Evolutionary conservation across 1,139 yeast genomes (phyloP).

Genomic region (Sugiyamaella castrensis): DNA sequence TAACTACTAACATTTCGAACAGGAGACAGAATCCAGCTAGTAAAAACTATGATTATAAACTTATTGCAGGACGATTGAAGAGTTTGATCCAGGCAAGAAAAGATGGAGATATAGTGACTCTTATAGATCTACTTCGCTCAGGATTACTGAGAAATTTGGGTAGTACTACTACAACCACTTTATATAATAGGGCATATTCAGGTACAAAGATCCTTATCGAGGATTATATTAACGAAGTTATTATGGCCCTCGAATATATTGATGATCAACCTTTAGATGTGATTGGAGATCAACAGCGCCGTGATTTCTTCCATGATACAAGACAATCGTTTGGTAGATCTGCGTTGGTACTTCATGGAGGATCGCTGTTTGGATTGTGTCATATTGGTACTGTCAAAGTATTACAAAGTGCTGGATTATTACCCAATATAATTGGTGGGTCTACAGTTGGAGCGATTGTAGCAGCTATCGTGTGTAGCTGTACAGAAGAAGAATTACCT

Average conservation of each 20-base stretch:
- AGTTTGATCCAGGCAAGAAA: conserved; percentile 61
- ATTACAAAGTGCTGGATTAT: conserved; percentile 62
- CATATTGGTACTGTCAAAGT: conserved; percentile 92
- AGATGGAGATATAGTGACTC: conserved; percentile 52
- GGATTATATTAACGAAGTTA: conserved; percentile 75
- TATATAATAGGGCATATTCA: conserved; percentile 76
- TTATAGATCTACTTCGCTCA: conserved; percentile 72
- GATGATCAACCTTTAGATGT: conserved; percentile 28
- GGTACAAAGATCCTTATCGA: conserved; percentile 90
- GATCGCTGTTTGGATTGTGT: conserved; percentile 87
- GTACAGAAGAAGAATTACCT: conserved; percentile 52
- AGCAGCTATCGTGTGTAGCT: conserved; percentile 77
- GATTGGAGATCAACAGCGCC: conserved; percentile 49
- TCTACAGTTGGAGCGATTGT: conserved; percentile 93
- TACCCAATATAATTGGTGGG: conserved; percentile 88
- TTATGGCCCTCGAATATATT: conserved; percentile 60
- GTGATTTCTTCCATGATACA: conserved; percentile 87
- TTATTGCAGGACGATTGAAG: conserved; percentile 72
- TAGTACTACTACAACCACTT: conserved; percentile 74
- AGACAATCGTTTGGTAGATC: conserved; percentile 88
- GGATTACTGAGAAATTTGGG: conserved; percentile 89
- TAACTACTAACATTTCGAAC: not conserved
- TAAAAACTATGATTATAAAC: conserved; percentile 75
- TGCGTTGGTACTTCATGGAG: conserved; percentile 88
- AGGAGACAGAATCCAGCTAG: conserved; percentile 89